Base-by-base conservation (phyloP, 1,139 yeast genomes). In the Candida sojae region DNA sequence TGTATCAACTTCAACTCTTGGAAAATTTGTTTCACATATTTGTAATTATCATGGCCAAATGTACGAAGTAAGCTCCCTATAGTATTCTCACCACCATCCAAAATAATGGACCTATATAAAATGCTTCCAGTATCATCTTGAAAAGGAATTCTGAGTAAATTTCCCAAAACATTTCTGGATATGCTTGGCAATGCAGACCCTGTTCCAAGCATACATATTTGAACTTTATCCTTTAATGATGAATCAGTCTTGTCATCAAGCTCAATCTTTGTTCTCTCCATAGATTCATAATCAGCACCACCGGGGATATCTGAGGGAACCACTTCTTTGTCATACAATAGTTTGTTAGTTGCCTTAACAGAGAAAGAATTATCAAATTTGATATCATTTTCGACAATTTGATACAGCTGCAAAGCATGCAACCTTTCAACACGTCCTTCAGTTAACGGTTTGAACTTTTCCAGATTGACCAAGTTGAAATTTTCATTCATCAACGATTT, bases 71-170 rank as follows among this genome's bases (percentile, higher is more conserved):
- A 66, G 1, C 89, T 71, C 0, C 96, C 97, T 30, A 87, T 60
- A 0, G 98, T 90, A 49, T 90, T 92, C 63, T 95, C 99, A 21
- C 99, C 99, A 13, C 95, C 96, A 68, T 95, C 99, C 43, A 95
- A 68, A 26, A 95, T 59, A 1, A 84, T 61, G 2, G 82, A 68
- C 52, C 80, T 68, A 57, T 67, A 79, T 0, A 58, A 57, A 6
- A 70, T 48, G 1, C 56, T 47, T 0, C 72, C 77, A 10, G 63
- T 52, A 1, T 42, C 48, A 3, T 57, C 55, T 1, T 53, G 46
- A 49, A 64, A 75, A 0, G 96, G 96, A 1, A 90, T 60, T 54
- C 96, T 78, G 4, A 91, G 74, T 28, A 91, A 63, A 26, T 88
- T 87, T 1, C 95, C 86, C 26, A 88, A 78, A 0, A 93, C 98